Conservation (phyloP, 1,284 basidiomycete species). For the Puccinia novopanici region DNA sequence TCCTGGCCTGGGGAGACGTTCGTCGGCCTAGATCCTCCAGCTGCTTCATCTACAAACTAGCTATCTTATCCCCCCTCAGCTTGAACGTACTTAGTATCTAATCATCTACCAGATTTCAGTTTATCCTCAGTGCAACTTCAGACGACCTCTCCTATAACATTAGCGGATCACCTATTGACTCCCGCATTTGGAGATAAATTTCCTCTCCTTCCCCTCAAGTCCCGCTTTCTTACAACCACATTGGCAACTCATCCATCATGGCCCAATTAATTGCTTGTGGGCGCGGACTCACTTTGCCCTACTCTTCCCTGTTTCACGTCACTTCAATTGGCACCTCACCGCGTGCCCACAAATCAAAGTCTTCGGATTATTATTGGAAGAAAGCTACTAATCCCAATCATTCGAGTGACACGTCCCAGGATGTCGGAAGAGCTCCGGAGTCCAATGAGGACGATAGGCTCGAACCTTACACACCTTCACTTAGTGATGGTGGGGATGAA, state of each 20-base stretch:
- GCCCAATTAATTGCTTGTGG: slow-evolving; percentile 4
- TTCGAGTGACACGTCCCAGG: not conserved
- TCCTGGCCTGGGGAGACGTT: not conserved
- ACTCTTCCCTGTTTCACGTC: slow-evolving; percentile 29
- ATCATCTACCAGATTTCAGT: not conserved
- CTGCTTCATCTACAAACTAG: not conserved
- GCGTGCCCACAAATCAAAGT: not conserved
- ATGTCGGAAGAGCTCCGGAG: not conserved
- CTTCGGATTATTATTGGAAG: slow-evolving; percentile 41
- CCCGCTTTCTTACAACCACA: not conserved
- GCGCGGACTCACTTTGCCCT: slow-evolving; percentile 22
- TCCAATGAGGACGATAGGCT: slow-evolving; percentile 10
- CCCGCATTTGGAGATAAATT: not conserved
- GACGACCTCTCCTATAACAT: not conserved
- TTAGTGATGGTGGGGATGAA: slow-evolving; percentile 29
- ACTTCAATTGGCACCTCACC: not conserved
- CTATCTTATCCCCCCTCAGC: not conserved
- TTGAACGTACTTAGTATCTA: not conserved
- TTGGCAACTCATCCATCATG: not conserved
- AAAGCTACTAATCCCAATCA: slow-evolving; percentile 6
- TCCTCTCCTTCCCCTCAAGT: not conserved
- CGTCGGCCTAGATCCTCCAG: not conserved
- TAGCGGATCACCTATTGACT: not conserved
- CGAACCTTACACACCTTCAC: not conserved
- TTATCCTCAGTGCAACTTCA: no score